These are phyloP conservation scores for Trypethelium eluteriae DNA, from an alignment of 495 filamentous ascomycete species.

Conservation along the genomic window DNA sequence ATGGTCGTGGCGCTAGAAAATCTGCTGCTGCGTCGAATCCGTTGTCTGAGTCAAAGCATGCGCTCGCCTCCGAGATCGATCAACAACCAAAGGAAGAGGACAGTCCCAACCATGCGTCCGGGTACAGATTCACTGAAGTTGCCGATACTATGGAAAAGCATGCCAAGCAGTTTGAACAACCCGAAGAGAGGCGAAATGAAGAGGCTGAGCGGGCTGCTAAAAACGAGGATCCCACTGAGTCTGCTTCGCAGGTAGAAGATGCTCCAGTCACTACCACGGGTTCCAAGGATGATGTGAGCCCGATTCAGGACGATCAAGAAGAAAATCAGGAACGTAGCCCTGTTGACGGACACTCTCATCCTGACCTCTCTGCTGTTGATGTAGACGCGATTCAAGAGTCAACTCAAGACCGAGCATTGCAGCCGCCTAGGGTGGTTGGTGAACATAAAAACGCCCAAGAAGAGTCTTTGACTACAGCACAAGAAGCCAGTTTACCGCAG, in stretches of 20 bases:
- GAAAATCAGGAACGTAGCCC: too few relatives aligned
- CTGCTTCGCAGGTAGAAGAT: background rate
- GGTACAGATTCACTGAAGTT: slow-evolving; percentile 6
- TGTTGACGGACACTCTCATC: too few relatives aligned
- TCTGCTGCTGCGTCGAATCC: background rate
- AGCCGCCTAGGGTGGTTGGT: background rate
- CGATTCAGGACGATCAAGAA: background rate
- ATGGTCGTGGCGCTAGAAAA: background rate
- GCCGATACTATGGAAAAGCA: background rate
- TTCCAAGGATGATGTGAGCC: background rate
- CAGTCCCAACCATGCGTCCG: background rate
- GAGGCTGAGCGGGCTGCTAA: background rate
- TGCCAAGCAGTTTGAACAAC: background rate
- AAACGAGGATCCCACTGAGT: background rate
- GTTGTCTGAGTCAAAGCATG: background rate
- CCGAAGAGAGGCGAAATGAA: background rate
- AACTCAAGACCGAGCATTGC: background rate
- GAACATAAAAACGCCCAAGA: background rate
- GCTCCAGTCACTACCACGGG: background rate
- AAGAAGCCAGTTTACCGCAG: background rate
- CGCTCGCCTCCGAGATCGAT: background rate
- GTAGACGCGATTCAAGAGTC: background rate
- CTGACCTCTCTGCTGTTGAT: background rate
- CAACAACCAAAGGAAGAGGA: background rate
- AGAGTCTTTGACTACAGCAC: background rate